Evolutionary conservation across 352 stramenopile species (phyloP), one percentile per base, ranked within the genome.

Genomic region (Blastocystis sp.): DNA sequence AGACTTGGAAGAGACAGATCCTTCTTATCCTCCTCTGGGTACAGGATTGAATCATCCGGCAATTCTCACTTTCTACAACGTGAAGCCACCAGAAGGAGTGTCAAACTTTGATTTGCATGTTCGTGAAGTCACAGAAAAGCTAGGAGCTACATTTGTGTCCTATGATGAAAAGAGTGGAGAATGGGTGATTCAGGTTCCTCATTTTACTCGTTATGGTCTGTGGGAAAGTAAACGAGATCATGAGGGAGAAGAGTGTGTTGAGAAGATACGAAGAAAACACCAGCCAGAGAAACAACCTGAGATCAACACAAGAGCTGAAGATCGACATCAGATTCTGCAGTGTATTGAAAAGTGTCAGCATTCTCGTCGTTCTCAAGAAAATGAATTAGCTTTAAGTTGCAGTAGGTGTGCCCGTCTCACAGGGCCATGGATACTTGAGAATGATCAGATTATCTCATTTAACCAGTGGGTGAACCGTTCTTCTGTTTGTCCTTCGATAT

Each of bases 131-230:
- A 43, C 49, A 11, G 12, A 11, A 1, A 21, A 42, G 21, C 5
- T 66, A 37, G 71, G 49, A 19, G 71, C 51, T 21, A 46, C 39
- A 35, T 83, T 83, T 49, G 27, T 63, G 7, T 11, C 16, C 6
- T 83, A 65, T 37, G 71, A 83, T 37, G 43, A 42, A 66, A 32
- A n/a, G 5, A 43, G 16, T 6, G 71, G 29, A 5, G 29, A 19
- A 3, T 83, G 71, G 71, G 9, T 37, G 11, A 83, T 83, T 43
- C 14, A 21, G 1, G 71, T 83, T 21, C 49, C 49, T 9, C 71
- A 83, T 42, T 83, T 83, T 32, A 66, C 71, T 35, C 71, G 71
- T 49, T 83, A 83, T 27, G 71, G 71, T 27, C 54, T 83, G 7
- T 29, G 32, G 21, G 46, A 43, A n/a, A 56, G 46, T 12, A 24